phyloP scores from a whole-genome alignment of 306 rosid species.

The Hylodesmum podocarpum region DNA sequence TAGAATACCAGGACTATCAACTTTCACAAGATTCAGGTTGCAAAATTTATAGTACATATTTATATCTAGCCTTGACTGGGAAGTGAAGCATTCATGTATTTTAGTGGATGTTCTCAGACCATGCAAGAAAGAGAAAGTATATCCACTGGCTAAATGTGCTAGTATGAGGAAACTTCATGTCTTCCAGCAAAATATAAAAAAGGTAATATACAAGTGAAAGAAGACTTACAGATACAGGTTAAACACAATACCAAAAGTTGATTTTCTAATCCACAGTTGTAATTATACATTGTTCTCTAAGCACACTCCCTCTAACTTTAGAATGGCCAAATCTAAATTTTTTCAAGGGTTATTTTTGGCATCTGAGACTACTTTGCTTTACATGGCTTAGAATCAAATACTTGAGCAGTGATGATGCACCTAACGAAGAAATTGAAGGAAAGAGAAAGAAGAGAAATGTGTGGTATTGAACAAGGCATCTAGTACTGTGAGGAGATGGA shows the following conservation, averaged over 20 bases:
- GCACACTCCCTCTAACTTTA: too few species aligned
- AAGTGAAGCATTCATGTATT: neutral
- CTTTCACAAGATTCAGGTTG: neutral
- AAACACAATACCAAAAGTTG: neutral
- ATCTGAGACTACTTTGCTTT: neutral
- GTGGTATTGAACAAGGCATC: neutral
- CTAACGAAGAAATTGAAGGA: neutral
- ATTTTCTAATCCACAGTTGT: neutral
- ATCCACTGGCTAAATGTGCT: neutral
- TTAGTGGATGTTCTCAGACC: neutral
- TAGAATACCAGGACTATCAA: slow-evolving; percentile 5
- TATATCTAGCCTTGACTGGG: neutral
- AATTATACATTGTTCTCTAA: too few species aligned
- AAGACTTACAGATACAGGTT: neutral
- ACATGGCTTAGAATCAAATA: slow-evolving; percentile 2
- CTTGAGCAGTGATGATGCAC: neutral
- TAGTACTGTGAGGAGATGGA: neutral
- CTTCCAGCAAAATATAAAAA: neutral
- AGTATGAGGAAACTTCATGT: neutral
- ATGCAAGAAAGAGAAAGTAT: neutral
- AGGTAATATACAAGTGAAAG: neutral
- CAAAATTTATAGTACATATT: neutral
- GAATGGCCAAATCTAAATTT: neutral
- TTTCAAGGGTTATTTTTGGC: neutral
- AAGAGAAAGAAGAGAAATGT: neutral